Evolutionary conservation across 2,329 filamentous ascomycete genomes (phyloP).

Genomic region (Eutypa lata): DNA sequence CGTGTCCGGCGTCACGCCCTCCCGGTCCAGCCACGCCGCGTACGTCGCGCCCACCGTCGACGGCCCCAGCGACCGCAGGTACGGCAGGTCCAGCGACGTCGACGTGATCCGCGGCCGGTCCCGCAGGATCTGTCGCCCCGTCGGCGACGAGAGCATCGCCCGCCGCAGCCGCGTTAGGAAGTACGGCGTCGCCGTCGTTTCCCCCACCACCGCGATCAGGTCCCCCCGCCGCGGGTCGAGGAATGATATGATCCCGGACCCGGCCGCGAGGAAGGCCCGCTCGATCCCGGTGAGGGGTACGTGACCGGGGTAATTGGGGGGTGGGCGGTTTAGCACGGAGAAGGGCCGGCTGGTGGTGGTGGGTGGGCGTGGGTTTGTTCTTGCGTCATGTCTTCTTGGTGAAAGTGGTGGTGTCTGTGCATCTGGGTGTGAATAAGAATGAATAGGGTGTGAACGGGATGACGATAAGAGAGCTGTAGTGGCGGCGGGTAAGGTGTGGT

Average conservation of each 20-base stretch:
- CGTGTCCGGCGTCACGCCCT: slow-evolving; percentile 91
- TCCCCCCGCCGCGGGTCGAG: slow-evolving; percentile 81
- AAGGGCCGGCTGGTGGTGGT: slow-evolving; percentile 43
- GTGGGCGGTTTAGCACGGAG: slow-evolving; percentile 80
- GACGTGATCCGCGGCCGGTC: slow-evolving; percentile 87
- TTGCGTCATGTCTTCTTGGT: background rate
- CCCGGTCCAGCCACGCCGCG: slow-evolving; percentile 85
- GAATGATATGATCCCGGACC: slow-evolving; percentile 60
- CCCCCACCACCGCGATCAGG: slow-evolving; percentile 89
- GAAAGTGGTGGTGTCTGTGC: background rate
- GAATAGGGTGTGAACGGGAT: slow-evolving; percentile 1
- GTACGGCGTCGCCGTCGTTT: slow-evolving; percentile 90
- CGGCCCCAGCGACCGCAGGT: slow-evolving; percentile 68
- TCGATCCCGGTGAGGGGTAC: slow-evolving; percentile 80
- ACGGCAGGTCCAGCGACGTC: slow-evolving; percentile 60
- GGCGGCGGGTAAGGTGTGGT: background rate
- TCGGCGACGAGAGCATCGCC: slow-evolving; percentile 81
- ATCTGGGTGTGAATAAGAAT: background rate
- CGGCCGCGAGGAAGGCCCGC: slow-evolving; percentile 66
- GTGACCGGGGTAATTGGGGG: slow-evolving; percentile 87
- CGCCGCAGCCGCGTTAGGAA: slow-evolving; percentile 90
- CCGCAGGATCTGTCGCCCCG: slow-evolving; percentile 85
- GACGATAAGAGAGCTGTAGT: background rate
- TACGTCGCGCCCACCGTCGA: slow-evolving; percentile 81
- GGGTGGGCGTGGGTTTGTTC: background rate